Evolutionary conservation across 1,284 basidiomycete species (phyloP), one percentile per base, ranked within the genome.

Genomic region (Caloboletus firmus): DNA sequence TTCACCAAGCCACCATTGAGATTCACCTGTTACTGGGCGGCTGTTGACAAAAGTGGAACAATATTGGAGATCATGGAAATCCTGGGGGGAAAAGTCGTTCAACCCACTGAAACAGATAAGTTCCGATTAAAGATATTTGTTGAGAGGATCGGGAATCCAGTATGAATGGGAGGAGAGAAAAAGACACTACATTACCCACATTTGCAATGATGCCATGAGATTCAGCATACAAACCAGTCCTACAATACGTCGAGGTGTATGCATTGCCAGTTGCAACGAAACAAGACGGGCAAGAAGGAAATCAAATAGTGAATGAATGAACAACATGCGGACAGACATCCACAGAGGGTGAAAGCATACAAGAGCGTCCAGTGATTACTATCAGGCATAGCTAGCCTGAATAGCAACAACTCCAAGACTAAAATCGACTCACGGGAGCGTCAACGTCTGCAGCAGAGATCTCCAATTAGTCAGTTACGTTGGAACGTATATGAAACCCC

Each of bases 151-250:
- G 9, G 20, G 13, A 10, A 18, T 22, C 35, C 7, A 35, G 39
- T 45, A 13, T 11, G 18, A 13, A 10, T 9, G 4, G 5, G 6
- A 18, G 39, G 10, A 20, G 26, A 6, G 4, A 17, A 0, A 18
- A 17, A 34, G 11, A n/a, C 5, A 13, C 10, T 35, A 10, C 9
- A 43, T 40, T 24, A 67, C 79, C 22, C 61, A 89, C 89, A 69
- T 96, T 96, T 24, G 85, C 92, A 20, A 96, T 83, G 51, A 96
- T 93, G 2, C 93, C 93, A 70, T 93, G 90, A 30, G 85, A 87
- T 69, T 93, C 89, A 0, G 89, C 86, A 65, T 93, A 85, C 1
- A 95, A 79, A 5, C 93, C 93, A 36, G 91, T 94, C 83, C 88
- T 91, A 55, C 30, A 28, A 35, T 22, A 37, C 12, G 37, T 32